These are phyloP conservation scores for Hypoxylon fragiforme DNA, from an alignment of 495 filamentous ascomycete genomes.

Conservation along the genomic window DNA sequence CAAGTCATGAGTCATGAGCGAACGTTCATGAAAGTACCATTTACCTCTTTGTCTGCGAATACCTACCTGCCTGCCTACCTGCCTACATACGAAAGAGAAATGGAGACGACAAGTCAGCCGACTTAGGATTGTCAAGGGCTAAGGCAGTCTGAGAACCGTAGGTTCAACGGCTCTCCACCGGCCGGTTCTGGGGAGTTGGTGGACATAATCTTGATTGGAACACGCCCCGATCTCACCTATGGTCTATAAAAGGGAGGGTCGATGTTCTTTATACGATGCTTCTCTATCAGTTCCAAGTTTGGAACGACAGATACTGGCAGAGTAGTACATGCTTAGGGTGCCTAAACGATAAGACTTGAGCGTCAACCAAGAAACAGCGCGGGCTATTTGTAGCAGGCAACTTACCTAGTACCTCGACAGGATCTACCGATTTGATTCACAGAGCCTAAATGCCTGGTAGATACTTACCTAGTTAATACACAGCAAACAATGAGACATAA, in stretches of 20 bases:
- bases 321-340: too few species aligned
- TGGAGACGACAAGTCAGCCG: neutral
- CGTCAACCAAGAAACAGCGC: too few species aligned
- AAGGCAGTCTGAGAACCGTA: neutral
- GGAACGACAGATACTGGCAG: too few species aligned
- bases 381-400: too few species aligned
- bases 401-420: too few species aligned
- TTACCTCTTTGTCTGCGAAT: neutral
- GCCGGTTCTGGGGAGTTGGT: neutral
- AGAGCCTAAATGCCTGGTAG: too few species aligned
- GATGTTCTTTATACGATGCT: too few species aligned
- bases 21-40: neutral
- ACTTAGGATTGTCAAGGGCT: neutral
- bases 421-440: too few species aligned
- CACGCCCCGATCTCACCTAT: neutral
- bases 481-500: too few species aligned
- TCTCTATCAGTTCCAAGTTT: too few species aligned
- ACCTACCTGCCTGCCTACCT: neutral
- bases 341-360: too few species aligned
- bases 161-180: neutral
- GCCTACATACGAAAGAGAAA: neutral
- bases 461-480: too few species aligned
- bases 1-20: slow-evolving; percentile 67
- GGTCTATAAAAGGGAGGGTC: slow-evolving; percentile 5
- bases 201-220: neutral